These are phyloP conservation scores for Fonsecaea multimorphosa DNA, from an alignment of 2,329 filamentous ascomycete genomes.

Conservation along the genomic window DNA sequence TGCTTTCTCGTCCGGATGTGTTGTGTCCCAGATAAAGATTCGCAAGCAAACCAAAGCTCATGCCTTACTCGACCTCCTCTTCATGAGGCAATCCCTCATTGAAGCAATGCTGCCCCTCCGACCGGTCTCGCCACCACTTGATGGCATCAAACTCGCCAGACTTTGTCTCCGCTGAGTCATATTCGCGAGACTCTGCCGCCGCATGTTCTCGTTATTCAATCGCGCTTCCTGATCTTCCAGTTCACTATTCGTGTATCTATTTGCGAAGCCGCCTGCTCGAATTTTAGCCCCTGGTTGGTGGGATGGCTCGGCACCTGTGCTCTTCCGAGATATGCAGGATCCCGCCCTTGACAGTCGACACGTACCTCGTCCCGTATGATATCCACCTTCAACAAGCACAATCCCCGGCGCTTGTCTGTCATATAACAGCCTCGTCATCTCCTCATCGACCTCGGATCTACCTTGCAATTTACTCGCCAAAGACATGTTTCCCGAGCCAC, in stretches of 20 bases:
- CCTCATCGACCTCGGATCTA: slow-evolving; percentile 63
- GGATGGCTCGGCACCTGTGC: not conserved
- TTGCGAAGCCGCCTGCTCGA: slow-evolving; percentile 39
- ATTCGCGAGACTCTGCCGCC: slow-evolving; percentile 21
- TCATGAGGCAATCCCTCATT: slow-evolving; percentile 25
- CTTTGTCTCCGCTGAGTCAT: slow-evolving; percentile 19
- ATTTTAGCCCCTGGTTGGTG: not conserved
- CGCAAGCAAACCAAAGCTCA: slow-evolving; percentile 1
- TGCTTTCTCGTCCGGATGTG: not conserved
- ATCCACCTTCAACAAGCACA: slow-evolving; percentile 45
- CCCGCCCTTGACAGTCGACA: not conserved
- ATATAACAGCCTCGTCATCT: slow-evolving; percentile 75
- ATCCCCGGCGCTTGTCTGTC: slow-evolving; percentile 69
- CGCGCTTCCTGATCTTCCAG: slow-evolving; percentile 43
- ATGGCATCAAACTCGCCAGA: slow-evolving; percentile 11
- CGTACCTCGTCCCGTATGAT: slow-evolving; percentile 53
- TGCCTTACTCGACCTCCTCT: slow-evolving; percentile 19
- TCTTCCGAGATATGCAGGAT: not conserved
- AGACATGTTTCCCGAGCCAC: slow-evolving; percentile 28
- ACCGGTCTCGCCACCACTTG: slow-evolving; percentile 9
- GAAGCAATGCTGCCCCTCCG: slow-evolving; percentile 26
- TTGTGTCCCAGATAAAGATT: not conserved
- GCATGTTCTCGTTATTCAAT: slow-evolving; percentile 40
- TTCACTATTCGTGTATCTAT: slow-evolving; percentile 34
- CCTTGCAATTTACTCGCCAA: slow-evolving; percentile 14